phyloP scores from a whole-genome alignment of 2,329 filamentous ascomycete species.

The Diaporthe velutina region DNA sequence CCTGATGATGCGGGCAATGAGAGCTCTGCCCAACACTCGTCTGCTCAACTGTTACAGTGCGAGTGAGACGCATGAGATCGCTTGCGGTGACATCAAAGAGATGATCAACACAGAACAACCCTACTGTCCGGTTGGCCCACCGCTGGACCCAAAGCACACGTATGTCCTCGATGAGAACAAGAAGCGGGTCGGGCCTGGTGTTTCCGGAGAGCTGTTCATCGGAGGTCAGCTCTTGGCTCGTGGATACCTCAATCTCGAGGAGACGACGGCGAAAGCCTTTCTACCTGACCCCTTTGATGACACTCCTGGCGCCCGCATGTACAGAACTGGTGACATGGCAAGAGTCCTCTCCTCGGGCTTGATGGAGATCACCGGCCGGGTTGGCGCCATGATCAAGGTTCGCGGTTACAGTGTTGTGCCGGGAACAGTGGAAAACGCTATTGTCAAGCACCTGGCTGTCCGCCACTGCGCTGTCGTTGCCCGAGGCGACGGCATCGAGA shows the following conservation, averaged over 20 bases:
- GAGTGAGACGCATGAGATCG: constrained; percentile 85
- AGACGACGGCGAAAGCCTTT: constrained; percentile 82
- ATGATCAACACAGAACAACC: constrained; percentile 73
- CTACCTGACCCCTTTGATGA: constrained; percentile 73
- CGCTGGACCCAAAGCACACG: constrained; percentile 75
- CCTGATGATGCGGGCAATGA: constrained; percentile 76
- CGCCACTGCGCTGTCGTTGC: constrained; percentile 78
- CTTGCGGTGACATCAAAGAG: constrained; percentile 79
- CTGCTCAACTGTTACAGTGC: constrained; percentile 86
- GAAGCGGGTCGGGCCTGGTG: constrained; percentile 71
- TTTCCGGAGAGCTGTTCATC: constrained; percentile 80
- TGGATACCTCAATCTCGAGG: constrained; percentile 84
- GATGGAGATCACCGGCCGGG: constrained; percentile 81
- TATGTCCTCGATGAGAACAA: constrained; percentile 81
- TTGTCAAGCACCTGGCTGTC: constrained; percentile 77
- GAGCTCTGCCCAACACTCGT: constrained; percentile 76
- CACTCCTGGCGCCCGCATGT: constrained; percentile 75
- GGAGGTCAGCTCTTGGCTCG: constrained; percentile 80
- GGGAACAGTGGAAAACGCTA: constrained; percentile 80
- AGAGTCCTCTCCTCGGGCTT: constrained; percentile 75
- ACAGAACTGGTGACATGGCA: constrained; percentile 80
- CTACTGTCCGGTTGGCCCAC: constrained; percentile 81
- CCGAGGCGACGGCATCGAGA: constrained; percentile 81
- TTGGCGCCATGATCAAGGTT: constrained; percentile 85
- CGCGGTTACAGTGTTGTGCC: constrained; percentile 84